Base-by-base conservation (phyloP, 805 yeast genomes). In the Teunomyces lycoperdinae region DNA sequence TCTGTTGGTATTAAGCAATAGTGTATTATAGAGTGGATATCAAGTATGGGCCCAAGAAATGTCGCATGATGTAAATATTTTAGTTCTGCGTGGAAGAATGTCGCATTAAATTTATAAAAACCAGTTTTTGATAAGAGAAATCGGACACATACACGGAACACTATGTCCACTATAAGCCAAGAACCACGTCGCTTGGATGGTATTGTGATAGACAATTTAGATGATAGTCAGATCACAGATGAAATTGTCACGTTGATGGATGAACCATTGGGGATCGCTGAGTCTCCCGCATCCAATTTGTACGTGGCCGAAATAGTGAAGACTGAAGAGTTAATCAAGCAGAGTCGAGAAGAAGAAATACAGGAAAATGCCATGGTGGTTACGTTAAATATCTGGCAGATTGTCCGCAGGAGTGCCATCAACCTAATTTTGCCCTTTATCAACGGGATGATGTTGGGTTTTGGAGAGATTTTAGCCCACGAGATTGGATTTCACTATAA, bases 361-460 rank as follows among this genome's bases (percentile, higher is more conserved):
- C 61, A 54, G 14, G 52, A 50, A 6, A 47, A 48, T 26, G 16
- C 34, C 9, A n/a, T 30, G 14, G 31, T 33, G 17, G 20, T 47
- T 24, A 32, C 39, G 6, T 58, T 58, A 45, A 59, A 60, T 60
- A 61, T 70, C 6, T 71, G 75, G 73, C 62, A 62, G 4, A 66
- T 79, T 33, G 39, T 78, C 24, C 66, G 71, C 35, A 73, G 76
- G n/a, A 68, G 85, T 17, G 77, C 90, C 2, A 81, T 92, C 52
- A 92, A 92, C 57, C 67, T 92, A 55, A 62, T 90, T 1, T 68
- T 92, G 41, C 98, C 98, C 2, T 90, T 92, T 59, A 74, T 92
- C 56, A 92, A 92, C 59, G 98, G 98, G 7, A 73, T 92, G 67
- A 91, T 91, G 96, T 77, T 92, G 44, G 98, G 98, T 0, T 89